A percentile compares a stretch with the other conserved stretches of the same genome.
These are phyloP conservation scores for Pseudogymnoascus sp. DNA, from an alignment of 2,329 filamentous ascomycete genomes.

Conservation along the genomic window DNA sequence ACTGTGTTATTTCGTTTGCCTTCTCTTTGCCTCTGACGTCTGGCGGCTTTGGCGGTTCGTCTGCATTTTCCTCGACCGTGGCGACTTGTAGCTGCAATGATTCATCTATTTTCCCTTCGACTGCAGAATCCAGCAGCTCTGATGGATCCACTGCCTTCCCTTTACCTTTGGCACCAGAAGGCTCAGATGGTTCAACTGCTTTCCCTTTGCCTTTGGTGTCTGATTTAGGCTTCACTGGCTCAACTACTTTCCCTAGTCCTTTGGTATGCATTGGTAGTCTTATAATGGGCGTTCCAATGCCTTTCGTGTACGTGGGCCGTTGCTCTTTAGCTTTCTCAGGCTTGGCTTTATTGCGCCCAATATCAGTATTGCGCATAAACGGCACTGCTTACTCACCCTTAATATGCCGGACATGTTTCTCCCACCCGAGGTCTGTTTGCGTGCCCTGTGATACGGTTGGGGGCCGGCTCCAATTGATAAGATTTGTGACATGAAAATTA, in stretches of 20 bases:
- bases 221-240: not conserved
- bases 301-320: not conserved
- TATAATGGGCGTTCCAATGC: not conserved
- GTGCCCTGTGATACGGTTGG: not conserved
- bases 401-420: not conserved
- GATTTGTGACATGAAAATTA: not conserved
- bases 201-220: not conserved
- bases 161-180: not conserved
- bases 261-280: not conserved
- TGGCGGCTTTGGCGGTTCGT: not conserved
- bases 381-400: not conserved
- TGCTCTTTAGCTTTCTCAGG: not conserved
- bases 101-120: not conserved
- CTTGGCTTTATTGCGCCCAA: not conserved
- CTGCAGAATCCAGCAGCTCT: not conserved
- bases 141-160: not conserved
- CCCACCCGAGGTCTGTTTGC: not conserved
- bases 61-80: not conserved
- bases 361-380: not conserved
- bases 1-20: not conserved
- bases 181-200: not conserved
- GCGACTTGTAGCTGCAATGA: not conserved
- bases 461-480: not conserved
- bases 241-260: not conserved
- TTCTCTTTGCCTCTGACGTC: not conserved